Base-by-base conservation (phyloP, 352 stramenopile species). In the Phytophthora pini region DNA sequence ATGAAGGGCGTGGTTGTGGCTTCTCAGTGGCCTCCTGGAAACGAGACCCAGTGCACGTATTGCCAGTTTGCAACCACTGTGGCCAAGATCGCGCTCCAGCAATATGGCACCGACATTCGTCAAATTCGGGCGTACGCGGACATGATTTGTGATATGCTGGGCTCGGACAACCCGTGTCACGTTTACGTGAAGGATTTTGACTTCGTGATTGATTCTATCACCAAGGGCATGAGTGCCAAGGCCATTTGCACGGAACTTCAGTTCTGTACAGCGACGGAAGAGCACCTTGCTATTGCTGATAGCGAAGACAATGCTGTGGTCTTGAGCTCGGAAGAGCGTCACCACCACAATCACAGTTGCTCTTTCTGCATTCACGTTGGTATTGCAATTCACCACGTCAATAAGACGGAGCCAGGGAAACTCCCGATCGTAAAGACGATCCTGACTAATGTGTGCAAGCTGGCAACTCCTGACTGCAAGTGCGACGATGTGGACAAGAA, bases 81-180 rank as follows among this genome's bases (percentile, higher is more conserved):
- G 20, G 47, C 88, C 4, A 78, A 88, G 48, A 72, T 93, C 24
- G 72, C 77, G n/a, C 52, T 88, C 36, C 67, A 88, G 45, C 74
- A 93, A 41, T 80, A 86, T 39, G 68, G 77, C 3, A 60, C 80
- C 1, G 69, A 91, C 44, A 73, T 93, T 12, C 57, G 76, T 36
- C 53, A 88, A 57, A 70, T 93, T 8, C 82, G 84, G 1, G 47
- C 74, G 58, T 89, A 87, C 32, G 82, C 83, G 0, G 85, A 92
- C 45, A 89, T 94, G 73, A 82, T 92, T 22, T 94, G 86, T 45
- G 76, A 82, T 61, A 82, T 90, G 57, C 72, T 94, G 2, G 82
- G 84, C 15, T 62, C 77, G 6, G 72, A 82, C 27, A 92, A 82
- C 41, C 52, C 76, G 0, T 94, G 84, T 43, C 86, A 94, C 56